Base-by-base conservation (phyloP, 108 stramenopile species). In the Aurantiochytrium sp. region DNA sequence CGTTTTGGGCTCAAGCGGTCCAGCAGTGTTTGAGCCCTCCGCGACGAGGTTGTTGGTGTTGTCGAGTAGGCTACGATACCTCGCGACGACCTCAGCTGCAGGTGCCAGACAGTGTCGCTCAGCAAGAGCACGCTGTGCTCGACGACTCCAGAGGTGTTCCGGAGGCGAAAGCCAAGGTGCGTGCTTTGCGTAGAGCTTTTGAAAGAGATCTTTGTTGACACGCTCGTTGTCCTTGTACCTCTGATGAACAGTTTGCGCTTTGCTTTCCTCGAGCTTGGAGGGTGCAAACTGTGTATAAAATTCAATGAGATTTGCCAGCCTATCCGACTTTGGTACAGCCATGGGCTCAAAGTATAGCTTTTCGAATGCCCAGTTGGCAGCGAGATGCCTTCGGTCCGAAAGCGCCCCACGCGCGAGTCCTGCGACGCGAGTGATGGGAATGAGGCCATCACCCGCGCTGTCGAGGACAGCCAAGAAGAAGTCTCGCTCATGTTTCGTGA, bases 181-280 rank as follows among this genome's bases (percentile, higher is more conserved):
- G 4, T 83, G 51, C 28, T 83, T 83, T 12, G 76, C 76, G 51
- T 83, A 83, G n/a, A 83, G 76, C 76, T 83, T 83, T 12, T 83
- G 45, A 45, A 83, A 83, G 23, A 83, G 76, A 18, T 83, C 76
- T 35, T 53, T 83, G 51, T 83, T 83, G 0, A 53, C 51, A 6
- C 76, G 76, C 51, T 83, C 76, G 76, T 53, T 53, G 51, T 83
- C 76, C 76, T 83, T 83, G 76, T 83, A 83, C 28, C 51, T 10
- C 1, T 16, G 6, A 35, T 83, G 76, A 0, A 83, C 76, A 12
- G 12, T 12, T 8, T 18, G 64, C 35, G 64, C 35, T 35, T 83
- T 83, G 45, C 3, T 45, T 6, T 53, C 51, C 23, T 53, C 25
- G n/a, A 53, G 23, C 51, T 83, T 6, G 6, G 76, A 47, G 16